These are phyloP conservation scores for Pseudogymnoascus sp. DNA, from an alignment of 2,329 filamentous ascomycete species.

Conservation along the genomic window DNA sequence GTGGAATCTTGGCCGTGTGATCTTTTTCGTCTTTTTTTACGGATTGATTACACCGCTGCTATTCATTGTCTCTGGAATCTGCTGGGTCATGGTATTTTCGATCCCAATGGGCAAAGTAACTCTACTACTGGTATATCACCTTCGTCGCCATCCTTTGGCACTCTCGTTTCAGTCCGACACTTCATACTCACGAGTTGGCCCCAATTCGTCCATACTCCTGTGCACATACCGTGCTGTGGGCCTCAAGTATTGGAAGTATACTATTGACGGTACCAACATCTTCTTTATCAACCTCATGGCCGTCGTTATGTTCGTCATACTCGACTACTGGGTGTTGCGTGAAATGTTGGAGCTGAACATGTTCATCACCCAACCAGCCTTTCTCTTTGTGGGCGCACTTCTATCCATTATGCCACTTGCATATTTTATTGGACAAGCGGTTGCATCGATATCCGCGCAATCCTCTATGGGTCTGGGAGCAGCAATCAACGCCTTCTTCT, in stretches of 20 bases:
- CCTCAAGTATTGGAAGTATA: constrained; percentile 98
- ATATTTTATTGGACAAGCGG: constrained; percentile 97
- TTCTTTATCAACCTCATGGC: constrained; percentile 96
- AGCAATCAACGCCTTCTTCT: constrained; percentile 97
- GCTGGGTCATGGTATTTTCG: constrained; percentile 95
- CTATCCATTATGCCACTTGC: constrained; percentile 92
- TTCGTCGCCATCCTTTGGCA: constrained; percentile 85
- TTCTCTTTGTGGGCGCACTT: constrained; percentile 76
- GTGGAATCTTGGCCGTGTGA: constrained; percentile 89
- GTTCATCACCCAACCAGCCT: constrained; percentile 71
- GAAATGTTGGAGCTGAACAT: constrained; percentile 60
- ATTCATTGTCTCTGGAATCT: constrained; percentile 76
- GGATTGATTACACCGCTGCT: constrained; percentile 80
- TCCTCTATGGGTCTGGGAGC: constrained; percentile 97
- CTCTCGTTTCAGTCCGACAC: constrained; percentile 87
- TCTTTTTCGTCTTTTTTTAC: constrained; percentile 97
- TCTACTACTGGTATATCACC: constrained; percentile 79
- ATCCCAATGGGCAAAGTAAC: constrained; percentile 98
- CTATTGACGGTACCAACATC: constrained; percentile 95
- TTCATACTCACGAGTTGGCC: constrained; percentile 61
- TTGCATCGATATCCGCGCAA: constrained; percentile 95
- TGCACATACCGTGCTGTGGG: constrained; percentile 97
- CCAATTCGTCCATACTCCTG: constrained; percentile 78
- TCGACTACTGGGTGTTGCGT: constrained; percentile 80
- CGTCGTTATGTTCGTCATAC: constrained; percentile 87